These are phyloP conservation scores for Neocatenulostroma microsporum DNA, from an alignment of 2,329 filamentous ascomycete species.

Conservation along the genomic window DNA sequence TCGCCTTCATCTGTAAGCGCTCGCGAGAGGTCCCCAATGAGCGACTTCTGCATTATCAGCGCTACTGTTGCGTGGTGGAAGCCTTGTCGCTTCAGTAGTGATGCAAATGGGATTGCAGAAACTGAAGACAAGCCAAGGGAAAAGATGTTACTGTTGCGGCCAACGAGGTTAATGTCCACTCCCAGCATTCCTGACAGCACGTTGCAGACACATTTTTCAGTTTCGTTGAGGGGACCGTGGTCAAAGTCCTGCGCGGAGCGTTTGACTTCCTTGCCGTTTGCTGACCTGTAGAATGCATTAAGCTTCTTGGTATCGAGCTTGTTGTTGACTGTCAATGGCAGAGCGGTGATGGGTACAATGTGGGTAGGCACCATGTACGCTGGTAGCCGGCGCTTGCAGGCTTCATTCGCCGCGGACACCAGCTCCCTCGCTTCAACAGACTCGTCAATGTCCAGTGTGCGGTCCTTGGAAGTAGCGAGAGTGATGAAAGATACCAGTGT, in stretches of 20 bases:
- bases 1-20: too few species aligned
- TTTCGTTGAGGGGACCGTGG: slow-evolving; percentile 25
- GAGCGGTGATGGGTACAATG: slow-evolving; percentile 59
- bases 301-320: slow-evolving; percentile 72
- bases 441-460: slow-evolving; percentile 30
- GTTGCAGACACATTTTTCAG: slow-evolving; percentile 44
- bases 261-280: slow-evolving; percentile 33
- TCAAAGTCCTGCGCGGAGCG: too few species aligned
- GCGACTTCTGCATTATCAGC: slow-evolving; percentile 58
- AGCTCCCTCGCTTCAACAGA: slow-evolving; percentile 18
- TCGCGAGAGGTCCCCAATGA: too few species aligned
- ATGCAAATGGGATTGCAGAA: slow-evolving; percentile 64
- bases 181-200: slow-evolving; percentile 50
- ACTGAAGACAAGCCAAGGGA: slow-evolving; percentile 86
- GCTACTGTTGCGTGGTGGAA: slow-evolving; percentile 56
- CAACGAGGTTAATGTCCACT: slow-evolving; percentile 39
- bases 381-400: slow-evolving; percentile 64
- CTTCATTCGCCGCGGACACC: slow-evolving; percentile 30
- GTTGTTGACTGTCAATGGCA: slow-evolving; percentile 82
- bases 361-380: slow-evolving; percentile 89
- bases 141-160: slow-evolving; percentile 61
- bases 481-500: slow-evolving; percentile 70
- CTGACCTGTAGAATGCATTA: slow-evolving; percentile 56
- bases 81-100: slow-evolving; percentile 55
- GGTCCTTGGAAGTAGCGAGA: slow-evolving; percentile 18